phyloP scores from a whole-genome alignment of 495 filamentous ascomycete species.

The Penicillium tannophilum region DNA sequence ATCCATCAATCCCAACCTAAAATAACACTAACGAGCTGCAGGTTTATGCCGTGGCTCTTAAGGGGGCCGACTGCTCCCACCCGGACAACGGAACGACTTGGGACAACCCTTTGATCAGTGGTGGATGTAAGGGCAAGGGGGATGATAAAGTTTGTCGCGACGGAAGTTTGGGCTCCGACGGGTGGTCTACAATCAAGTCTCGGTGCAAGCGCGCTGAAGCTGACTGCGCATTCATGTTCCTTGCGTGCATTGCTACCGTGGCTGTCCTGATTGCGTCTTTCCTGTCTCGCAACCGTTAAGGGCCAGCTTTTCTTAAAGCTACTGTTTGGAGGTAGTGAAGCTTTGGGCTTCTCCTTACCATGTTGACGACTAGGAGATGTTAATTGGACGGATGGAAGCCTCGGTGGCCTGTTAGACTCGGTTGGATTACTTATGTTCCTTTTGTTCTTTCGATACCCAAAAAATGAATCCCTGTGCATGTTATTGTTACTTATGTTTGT shows the following conservation, averaged over 20 bases:
- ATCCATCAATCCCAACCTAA: not conserved
- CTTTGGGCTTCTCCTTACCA: no score
- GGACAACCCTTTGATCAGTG: conserved; percentile 18
- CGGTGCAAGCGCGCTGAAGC: conserved; percentile 34
- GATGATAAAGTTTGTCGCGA: conserved; percentile 18
- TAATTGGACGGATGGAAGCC: not conserved
- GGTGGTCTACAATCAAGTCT: conserved; percentile 12
- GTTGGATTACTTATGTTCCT: not conserved
- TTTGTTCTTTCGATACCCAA: not conserved
- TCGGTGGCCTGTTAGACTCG: not conserved
- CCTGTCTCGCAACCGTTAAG: conserved; percentile 8
- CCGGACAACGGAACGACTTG: conserved; percentile 1
- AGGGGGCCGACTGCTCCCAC: conserved; percentile 11
- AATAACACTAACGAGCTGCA: conserved; percentile 19
- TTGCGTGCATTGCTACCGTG: conserved; percentile 25
- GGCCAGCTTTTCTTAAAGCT: not conserved
- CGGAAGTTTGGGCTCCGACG: not conserved
- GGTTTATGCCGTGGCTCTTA: conserved; percentile 50
- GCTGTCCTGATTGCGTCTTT: conserved; percentile 14
- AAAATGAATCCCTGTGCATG: not conserved
- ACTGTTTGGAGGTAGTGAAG: not conserved
- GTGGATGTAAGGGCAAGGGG: conserved; percentile 12
- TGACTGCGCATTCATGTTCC: conserved; percentile 35
- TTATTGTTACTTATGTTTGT: not conserved
- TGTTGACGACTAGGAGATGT: no score